These are phyloP conservation scores for Epichloe glyceriae DNA, from an alignment of 2,329 filamentous ascomycete species.

Conservation along the genomic window DNA sequence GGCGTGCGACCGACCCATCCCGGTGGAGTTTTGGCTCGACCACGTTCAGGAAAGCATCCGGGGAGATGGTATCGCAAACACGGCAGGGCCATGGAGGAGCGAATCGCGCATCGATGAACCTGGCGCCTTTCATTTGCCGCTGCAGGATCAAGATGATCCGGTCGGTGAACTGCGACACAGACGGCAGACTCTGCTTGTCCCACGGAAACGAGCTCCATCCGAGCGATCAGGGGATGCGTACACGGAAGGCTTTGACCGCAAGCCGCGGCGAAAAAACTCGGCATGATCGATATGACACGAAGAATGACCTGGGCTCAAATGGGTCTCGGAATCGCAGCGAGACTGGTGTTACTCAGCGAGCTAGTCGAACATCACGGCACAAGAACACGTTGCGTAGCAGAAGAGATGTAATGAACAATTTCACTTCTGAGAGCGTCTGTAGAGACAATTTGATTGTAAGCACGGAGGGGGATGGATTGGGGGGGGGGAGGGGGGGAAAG, in stretches of 20 bases:
- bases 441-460: constrained; percentile 4
- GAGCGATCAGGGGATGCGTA: neutral
- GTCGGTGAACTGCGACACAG: neutral
- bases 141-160: neutral
- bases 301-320: neutral
- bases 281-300: constrained; percentile 8
- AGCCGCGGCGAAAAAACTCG: constrained; percentile 10
- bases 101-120: neutral
- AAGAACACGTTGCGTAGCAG: constrained; percentile 21
- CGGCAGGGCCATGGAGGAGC: neutral
- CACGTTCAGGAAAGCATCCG: neutral
- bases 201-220: neutral
- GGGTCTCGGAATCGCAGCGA: neutral
- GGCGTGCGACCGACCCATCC: neutral
- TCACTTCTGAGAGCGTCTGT: constrained; percentile 27
- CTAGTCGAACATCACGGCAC: neutral
- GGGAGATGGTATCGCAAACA: neutral
- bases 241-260: constrained; percentile 5
- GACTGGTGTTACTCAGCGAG: neutral
- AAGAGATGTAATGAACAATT: constrained; percentile 40
- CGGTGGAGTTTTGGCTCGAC: constrained; percentile 1
- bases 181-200: neutral
- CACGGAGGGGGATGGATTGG: neutral
- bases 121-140: neutral
- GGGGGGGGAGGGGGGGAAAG: no score